A percentile compares a stretch with the other conserved stretches of the same genome.
Conservation (phyloP, 805 yeast genomes). For the Nakazawaea populi region DNA sequence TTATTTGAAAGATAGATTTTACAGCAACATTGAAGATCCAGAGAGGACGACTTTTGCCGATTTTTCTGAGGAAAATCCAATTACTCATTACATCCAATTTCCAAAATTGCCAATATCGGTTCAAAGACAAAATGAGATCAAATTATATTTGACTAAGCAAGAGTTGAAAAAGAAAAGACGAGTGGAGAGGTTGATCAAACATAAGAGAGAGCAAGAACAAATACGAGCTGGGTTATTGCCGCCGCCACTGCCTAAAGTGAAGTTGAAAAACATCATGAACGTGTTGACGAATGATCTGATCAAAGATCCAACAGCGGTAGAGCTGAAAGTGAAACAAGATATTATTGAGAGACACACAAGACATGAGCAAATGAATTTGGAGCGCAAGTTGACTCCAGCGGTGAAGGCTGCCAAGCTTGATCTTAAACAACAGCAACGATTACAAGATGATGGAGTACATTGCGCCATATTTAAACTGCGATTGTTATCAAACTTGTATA, state of each 20-base stretch:
- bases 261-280: slow-evolving; percentile 76
- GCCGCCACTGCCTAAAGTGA: slow-evolving; percentile 86
- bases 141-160: slow-evolving; percentile 63
- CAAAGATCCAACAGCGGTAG: slow-evolving; percentile 84
- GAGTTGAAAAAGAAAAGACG: slow-evolving; percentile 72
- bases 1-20: slow-evolving; percentile 34
- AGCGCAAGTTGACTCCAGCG: slow-evolving; percentile 56
- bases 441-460: slow-evolving; percentile 40
- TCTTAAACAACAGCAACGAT: slow-evolving; percentile 40
- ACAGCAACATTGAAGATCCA: slow-evolving; percentile 27
- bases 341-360: slow-evolving; percentile 51
- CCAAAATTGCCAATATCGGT: slow-evolving; percentile 46
- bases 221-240: slow-evolving; percentile 78
- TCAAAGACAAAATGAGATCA: slow-evolving; percentile 12
- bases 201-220: slow-evolving; percentile 70
- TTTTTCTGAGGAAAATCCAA: slow-evolving; percentile 38
- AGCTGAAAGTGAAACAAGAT: slow-evolving; percentile 61
- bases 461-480: slow-evolving; percentile 56
- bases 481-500: slow-evolving; percentile 53
- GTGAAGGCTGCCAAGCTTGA: slow-evolving; percentile 45
- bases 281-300: slow-evolving; percentile 83
- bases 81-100: slow-evolving; percentile 74
- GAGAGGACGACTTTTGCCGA: slow-evolving; percentile 26
- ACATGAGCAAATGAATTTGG: slow-evolving; percentile 59
- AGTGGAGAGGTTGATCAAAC: slow-evolving; percentile 55